Conservation (phyloP, 495 filamentous ascomycete species). For the Tuber aestivum region DNA sequence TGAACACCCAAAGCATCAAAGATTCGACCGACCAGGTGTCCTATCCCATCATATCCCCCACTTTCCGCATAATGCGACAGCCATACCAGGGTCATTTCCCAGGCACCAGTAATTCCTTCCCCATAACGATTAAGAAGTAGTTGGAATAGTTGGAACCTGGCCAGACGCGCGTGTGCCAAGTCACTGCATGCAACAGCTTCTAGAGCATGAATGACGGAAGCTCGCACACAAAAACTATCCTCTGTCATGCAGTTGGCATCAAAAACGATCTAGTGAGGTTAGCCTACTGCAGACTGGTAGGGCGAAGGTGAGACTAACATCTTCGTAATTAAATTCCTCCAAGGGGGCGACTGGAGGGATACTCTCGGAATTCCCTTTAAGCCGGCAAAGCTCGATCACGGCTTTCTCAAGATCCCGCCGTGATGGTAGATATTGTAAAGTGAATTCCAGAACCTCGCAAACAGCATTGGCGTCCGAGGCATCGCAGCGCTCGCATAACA, state of each 20-base stretch:
- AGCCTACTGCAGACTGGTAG: not conserved
- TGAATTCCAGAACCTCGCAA: not conserved
- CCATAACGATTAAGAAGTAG: not conserved
- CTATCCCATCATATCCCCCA: not conserved
- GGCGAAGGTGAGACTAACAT: not conserved
- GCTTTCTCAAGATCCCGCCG: not conserved
- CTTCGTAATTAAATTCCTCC: constrained; percentile 1
- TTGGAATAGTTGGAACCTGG: not conserved
- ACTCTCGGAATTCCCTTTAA: not conserved
- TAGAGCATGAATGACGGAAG: not conserved
- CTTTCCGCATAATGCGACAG: not conserved
- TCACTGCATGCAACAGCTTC: not conserved
- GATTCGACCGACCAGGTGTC: not conserved
- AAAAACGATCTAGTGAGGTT: not conserved
- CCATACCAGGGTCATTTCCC: not conserved
- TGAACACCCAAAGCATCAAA: not conserved
- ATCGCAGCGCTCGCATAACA: not conserved
- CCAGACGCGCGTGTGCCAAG: not conserved
- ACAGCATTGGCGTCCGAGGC: not conserved
- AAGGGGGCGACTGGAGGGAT: not conserved
- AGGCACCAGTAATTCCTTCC: not conserved
- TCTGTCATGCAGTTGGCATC: not conserved
- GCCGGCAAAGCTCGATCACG: not conserved
- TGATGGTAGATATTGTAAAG: not conserved
- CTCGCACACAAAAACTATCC: not conserved